A percentile compares a stretch with the other conserved stretches of the same genome.
These are phyloP conservation scores for Paramyrothecium sp. DNA, from an alignment of 2,329 filamentous ascomycete species.

Conservation along the genomic window DNA sequence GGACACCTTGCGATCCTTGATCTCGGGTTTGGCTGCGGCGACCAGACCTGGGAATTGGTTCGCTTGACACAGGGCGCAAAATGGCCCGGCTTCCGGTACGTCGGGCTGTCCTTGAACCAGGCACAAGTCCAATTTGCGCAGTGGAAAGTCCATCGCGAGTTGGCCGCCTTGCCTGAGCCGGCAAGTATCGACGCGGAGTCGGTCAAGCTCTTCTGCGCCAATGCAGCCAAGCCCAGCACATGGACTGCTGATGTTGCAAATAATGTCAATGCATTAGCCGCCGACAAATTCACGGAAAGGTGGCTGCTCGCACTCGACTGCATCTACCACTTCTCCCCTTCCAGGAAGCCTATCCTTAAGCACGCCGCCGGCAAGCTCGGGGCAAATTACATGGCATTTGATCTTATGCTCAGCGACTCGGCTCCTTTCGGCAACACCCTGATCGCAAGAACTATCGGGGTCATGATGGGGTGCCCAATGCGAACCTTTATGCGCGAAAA, in stretches of 20 bases:
- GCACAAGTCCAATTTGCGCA: constrained; percentile 39
- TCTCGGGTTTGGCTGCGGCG: constrained; percentile 58
- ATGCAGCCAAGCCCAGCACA: constrained; percentile 44
- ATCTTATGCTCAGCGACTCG: constrained; percentile 40
- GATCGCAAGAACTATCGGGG: constrained; percentile 39
- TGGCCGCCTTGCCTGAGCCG: constrained; percentile 5
- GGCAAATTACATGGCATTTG: constrained; percentile 54
- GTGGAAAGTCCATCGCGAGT: constrained; percentile 23
- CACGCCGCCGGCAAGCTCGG: constrained; percentile 37
- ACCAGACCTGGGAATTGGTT: constrained; percentile 50
- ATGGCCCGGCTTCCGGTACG: constrained; percentile 38
- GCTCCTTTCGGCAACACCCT: constrained; percentile 26
- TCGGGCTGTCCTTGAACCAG: constrained; percentile 51
- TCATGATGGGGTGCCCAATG: constrained; percentile 46
- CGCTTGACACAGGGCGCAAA: constrained; percentile 17
- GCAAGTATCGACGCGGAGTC: constrained; percentile 9
- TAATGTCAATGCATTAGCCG: constrained; percentile 22
- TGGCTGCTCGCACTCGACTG: constrained; percentile 57
- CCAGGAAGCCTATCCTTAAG: constrained; percentile 42
- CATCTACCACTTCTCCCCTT: constrained; percentile 56
- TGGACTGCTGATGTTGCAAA: constrained; percentile 31
- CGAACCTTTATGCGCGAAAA: constrained; percentile 44
- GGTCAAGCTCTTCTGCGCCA: constrained; percentile 42
- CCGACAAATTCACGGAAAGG: constrained; percentile 24
- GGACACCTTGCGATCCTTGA: constrained; percentile 42